Evolutionary conservation across 139 green algal genomes (phyloP).

Genomic region (Astrephomene gubernaculifera): DNA sequence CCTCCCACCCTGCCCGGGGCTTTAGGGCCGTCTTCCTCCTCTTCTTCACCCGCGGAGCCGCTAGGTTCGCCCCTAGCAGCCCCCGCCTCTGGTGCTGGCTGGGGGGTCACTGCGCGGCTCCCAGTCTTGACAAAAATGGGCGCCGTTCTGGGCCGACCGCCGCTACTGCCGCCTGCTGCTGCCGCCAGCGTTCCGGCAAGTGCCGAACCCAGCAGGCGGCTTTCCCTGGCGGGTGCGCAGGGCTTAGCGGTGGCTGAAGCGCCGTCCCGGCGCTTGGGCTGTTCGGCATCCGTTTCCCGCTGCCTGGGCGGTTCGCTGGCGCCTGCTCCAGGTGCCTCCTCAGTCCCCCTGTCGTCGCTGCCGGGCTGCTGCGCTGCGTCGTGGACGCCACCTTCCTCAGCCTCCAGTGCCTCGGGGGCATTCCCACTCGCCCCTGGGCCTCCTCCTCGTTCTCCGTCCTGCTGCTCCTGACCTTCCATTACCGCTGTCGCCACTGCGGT

Average conservation of each 20-base stretch:
- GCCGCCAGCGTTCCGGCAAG: not conserved
- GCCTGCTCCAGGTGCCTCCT: no score
- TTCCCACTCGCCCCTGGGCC: not conserved
- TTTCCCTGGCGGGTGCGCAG: not conserved
- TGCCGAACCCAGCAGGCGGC: not conserved
- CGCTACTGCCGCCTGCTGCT: not conserved
- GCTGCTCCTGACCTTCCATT: no score
- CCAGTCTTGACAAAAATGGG: no score
- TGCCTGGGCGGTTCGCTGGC: no score
- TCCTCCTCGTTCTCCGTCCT: not conserved
- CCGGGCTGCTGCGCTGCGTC: not conserved
- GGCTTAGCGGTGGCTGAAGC: not conserved
- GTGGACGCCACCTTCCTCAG: not conserved
- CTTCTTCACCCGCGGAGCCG: no score
- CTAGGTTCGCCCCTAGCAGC: no score
- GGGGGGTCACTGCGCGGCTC: no score
- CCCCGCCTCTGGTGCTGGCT: no score
- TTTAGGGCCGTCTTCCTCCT: no score
- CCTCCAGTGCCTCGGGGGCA: not conserved
- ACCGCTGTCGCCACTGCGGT: no score
- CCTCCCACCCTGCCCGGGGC: no score
- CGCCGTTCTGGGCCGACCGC: not conserved
- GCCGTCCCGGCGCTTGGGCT: not conserved
- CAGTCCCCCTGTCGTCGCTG: no score
- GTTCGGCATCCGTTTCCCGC: not conserved